Conservation (phyloP, 306 rosid species). For the Cucurbita pepo region DNA sequence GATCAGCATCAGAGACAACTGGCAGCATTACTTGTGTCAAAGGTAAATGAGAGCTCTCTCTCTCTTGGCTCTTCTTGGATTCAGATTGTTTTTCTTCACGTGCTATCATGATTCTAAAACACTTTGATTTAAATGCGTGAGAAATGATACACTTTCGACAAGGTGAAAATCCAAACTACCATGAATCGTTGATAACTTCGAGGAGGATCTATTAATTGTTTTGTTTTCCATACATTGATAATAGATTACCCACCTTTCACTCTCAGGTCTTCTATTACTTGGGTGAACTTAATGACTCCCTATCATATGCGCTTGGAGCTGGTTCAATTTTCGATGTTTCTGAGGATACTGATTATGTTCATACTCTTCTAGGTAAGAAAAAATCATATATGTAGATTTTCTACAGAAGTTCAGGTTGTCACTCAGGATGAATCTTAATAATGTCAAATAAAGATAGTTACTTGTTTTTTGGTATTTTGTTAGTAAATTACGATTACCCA, state of each 20-base stretch:
- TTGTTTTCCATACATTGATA: neutral
- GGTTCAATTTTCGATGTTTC: constrained; percentile 83
- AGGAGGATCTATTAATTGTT: neutral
- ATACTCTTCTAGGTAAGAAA: constrained; percentile 80
- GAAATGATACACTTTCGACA: neutral
- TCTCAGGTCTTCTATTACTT: constrained; percentile 82
- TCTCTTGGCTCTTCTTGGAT: neutral
- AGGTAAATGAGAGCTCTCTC: constrained; percentile 31
- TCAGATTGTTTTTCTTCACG: neutral
- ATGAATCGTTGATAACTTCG: neutral
- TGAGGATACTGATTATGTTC: constrained; percentile 86
- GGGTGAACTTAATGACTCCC: constrained; percentile 87
- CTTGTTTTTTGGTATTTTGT: neutral
- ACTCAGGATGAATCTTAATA: neutral
- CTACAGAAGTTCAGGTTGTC: neutral
- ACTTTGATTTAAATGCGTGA: neutral
- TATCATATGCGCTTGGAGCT: constrained; percentile 95
- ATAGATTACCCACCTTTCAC: neutral
- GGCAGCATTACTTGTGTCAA: constrained; percentile 83
- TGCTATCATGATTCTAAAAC: neutral
- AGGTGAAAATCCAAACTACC: neutral
- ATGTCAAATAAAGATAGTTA: neutral
- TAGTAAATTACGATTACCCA: neutral
- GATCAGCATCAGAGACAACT: constrained; percentile 84
- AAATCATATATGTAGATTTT: neutral